Base-by-base conservation (phyloP, 805 yeast genomes). In the Isabelozyma pseudorhagii region DNA sequence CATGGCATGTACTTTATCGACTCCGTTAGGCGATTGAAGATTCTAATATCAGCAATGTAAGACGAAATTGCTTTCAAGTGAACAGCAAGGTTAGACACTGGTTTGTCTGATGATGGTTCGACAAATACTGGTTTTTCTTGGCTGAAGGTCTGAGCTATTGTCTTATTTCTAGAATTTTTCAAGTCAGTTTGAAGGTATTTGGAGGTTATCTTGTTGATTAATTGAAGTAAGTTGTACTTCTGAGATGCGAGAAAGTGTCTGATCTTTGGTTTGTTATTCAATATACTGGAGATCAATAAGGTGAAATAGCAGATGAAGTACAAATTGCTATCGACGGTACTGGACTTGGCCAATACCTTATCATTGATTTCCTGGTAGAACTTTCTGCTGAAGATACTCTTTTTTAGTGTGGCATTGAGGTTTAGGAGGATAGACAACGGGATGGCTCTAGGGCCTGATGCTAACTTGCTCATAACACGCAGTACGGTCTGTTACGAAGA, bases 251-350 rank as follows among this genome's bases (percentile, higher is more conserved):
- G 51, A 47, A 68, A 74, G 28, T 47, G 53, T 46, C 52, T 50
- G 50, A 74, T 72, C 31, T 58, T 50, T 18, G 64, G 65, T 49
- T 71, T 72, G 59, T 74, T 74, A 46, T 72, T 62, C 48, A 73
- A 60, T 8, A 70, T 52, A 40, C 71, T 61, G 42, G 75, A 67
- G 41, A 69, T 45, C 52, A 72, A 54, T 34, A 74, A 64, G 9
- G 77, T 65, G 54, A 69, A 71, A 57, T 74, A 74, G 59, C 79
- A 74, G 29, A 72, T 61, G 58, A 74, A 74, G 53, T 74, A 74
- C 40, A 74, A 57, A 42, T 64, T 69, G 5, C 69, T 55, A 55
- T 74, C 79, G 17, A 74, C 62, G 4, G 74, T 69, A 8, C 72
- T 44, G 1, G 70, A 46, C 18, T 56, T 60, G 38, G 67, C 46